Percentiles rank a stretch among this genome's conserved stretches.
phyloP scores from a whole-genome alignment of 2,329 filamentous ascomycete species.

The Phyllosticta citribraziliensis region DNA sequence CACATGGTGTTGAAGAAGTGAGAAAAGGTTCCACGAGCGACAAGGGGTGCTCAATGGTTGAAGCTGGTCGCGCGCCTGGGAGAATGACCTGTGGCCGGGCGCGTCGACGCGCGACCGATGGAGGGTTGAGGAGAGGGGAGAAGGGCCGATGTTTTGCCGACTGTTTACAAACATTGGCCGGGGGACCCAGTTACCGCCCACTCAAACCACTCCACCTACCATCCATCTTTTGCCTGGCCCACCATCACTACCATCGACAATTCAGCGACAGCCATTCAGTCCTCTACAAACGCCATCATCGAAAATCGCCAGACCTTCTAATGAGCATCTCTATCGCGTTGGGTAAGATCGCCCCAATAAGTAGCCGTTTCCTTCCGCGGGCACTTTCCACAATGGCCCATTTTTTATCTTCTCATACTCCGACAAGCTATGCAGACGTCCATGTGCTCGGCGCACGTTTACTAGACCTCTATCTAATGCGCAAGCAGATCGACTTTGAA shows the following conservation, averaged over 20 bases:
- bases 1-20: neutral
- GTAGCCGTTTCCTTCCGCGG: neutral
- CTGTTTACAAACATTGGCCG: neutral
- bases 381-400: neutral
- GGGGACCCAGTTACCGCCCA: neutral
- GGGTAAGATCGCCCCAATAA: neutral
- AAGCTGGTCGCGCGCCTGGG: neutral
- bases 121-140: neutral
- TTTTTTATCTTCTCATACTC: neutral
- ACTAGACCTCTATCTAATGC: neutral
- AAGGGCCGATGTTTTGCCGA: neutral
- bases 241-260: neutral
- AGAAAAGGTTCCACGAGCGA: neutral
- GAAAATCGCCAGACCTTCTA: no score
- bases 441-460: neutral
- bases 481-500: neutral
- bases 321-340: neutral
- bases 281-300: neutral
- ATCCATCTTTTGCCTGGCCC: neutral
- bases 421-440: neutral
- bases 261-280: neutral
- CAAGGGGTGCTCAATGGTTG: neutral
- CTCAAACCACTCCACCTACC: neutral
- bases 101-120: neutral
- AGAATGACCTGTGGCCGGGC: neutral